Evolutionary conservation across 1,139 yeast genomes (phyloP).

Genomic region (Saccharomyces hybrid): DNA sequence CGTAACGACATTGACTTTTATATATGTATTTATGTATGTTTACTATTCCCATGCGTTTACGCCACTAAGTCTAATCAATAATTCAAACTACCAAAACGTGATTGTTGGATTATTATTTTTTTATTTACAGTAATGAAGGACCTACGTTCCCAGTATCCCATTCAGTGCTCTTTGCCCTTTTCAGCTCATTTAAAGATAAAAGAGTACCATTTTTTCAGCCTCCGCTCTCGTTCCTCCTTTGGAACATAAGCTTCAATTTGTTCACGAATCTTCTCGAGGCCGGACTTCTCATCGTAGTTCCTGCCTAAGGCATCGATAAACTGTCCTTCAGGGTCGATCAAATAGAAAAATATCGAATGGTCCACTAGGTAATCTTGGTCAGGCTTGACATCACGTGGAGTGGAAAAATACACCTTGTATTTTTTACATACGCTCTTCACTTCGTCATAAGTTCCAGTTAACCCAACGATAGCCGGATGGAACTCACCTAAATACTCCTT

Average conservation of each 20-base stretch:
- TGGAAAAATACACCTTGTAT: slow-evolving; percentile 88
- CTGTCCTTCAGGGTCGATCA: slow-evolving; percentile 95
- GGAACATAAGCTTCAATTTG: slow-evolving; percentile 78
- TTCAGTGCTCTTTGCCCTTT: slow-evolving; percentile 8
- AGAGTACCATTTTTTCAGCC: slow-evolving; percentile 49
- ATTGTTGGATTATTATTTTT: background rate
- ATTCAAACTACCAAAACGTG: background rate
- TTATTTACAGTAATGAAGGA: background rate
- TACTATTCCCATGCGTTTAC: background rate
- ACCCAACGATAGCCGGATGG: slow-evolving; percentile 80
- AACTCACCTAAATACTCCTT: slow-evolving; percentile 77
- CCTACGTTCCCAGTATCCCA: background rate
- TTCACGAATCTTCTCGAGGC: slow-evolving; percentile 67
- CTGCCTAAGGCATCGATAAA: slow-evolving; percentile 92
- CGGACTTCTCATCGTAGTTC: slow-evolving; percentile 73
- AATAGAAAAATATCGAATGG: slow-evolving; percentile 90
- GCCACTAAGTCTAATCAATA: background rate
- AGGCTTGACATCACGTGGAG: slow-evolving; percentile 50
- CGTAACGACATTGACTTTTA: background rate
- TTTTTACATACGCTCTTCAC: slow-evolving; percentile 78
- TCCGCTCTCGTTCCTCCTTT: slow-evolving; percentile 49
- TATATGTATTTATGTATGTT: background rate
- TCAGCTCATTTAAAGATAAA: slow-evolving; percentile 39
- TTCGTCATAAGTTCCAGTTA: slow-evolving; percentile 84
- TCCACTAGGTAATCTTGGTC: slow-evolving; percentile 90